phyloP scores from a whole-genome alignment of 345 rosid species.

The Hibiscus trionum region DNA sequence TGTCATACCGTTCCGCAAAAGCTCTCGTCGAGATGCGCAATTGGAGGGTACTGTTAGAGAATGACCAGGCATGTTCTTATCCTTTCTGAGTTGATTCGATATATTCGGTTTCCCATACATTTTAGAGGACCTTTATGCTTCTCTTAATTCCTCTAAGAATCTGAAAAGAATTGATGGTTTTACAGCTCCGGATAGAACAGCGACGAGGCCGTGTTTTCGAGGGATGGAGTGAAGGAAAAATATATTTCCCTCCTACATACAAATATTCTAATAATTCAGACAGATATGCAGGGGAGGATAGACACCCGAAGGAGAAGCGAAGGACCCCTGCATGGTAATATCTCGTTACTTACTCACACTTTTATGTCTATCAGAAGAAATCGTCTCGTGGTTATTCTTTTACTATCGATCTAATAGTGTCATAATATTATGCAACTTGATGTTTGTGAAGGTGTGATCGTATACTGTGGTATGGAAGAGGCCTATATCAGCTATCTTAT shows the following conservation, averaged over 20 bases:
- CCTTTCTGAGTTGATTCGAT: neutral
- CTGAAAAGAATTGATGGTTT: conserved; percentile 10
- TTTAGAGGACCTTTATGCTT: neutral
- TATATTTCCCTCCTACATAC: conserved; percentile 97
- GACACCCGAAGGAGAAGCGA: conserved; percentile 80
- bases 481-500: conserved; percentile 74
- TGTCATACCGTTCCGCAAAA: conserved; percentile 77
- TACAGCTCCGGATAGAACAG: conserved; percentile 82
- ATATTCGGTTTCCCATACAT: neutral
- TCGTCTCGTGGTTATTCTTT: too few relatives aligned
- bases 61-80: conserved; percentile 70
- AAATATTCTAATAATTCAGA: conserved; percentile 95
- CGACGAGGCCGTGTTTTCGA: conserved; percentile 64
- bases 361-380: neutral
- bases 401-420: neutral
- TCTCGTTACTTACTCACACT: neutral
- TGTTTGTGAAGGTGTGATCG: conserved; percentile 82
- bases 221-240: conserved; percentile 92
- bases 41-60: conserved; percentile 85
- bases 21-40: conserved; percentile 96
- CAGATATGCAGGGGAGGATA: conserved; percentile 80
- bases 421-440: neutral
- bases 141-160: neutral
- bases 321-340: conserved; percentile 94
- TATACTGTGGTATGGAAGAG: conserved; percentile 87